Base-by-base conservation (phyloP, 2,329 filamentous ascomycete genomes). In the Aspergillus alliaceus region DNA sequence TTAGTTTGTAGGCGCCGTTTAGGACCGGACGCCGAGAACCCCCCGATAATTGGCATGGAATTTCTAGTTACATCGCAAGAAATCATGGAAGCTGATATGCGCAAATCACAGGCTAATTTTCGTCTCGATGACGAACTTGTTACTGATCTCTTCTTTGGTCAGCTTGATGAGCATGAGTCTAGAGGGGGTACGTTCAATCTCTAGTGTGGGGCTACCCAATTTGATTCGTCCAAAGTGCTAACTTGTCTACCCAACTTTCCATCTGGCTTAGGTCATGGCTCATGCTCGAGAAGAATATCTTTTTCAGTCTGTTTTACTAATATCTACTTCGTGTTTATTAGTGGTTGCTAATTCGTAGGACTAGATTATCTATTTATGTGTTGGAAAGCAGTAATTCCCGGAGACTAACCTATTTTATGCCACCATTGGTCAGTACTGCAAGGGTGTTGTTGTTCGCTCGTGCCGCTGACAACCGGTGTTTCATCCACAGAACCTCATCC, bases 251-350 rank as follows among this genome's bases (percentile, higher is more conserved):
- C 50, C 52, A 20, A 51, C 31, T 8, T 34, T 58, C 40, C 14
- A 24, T 35, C 44, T 40, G 54, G 27, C 58, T 51, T 63, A 86
- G 84, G 82, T 86, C 53, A 80, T 86, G 72, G 79, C 83, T 56
- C 83, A 86, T 75, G 83, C 84, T 37, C 78, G 83, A 65, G 83
- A 86, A 65, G 84, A 86, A 68, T 86, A 86, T 67, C 76, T 85
- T 25, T 86, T 83, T 66, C 80, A 84, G 82, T 85, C 66, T 69
- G 69, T 69, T 48, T 51, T 54, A 34, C 40, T 50, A 18, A 29
- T 32, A 27, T 40, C 14, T 9, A 18, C 12, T 32, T 40, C 1
- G 24, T 25, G 20, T 6, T 15, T 20, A 31, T 31, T 32, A 18
- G 15, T 27, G 52, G 39, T 44, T 25, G 35, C 62, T 64, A 27